Conservation (phyloP, 2,329 filamentous ascomycete species). For the Trichocomaceae sp. region DNA sequence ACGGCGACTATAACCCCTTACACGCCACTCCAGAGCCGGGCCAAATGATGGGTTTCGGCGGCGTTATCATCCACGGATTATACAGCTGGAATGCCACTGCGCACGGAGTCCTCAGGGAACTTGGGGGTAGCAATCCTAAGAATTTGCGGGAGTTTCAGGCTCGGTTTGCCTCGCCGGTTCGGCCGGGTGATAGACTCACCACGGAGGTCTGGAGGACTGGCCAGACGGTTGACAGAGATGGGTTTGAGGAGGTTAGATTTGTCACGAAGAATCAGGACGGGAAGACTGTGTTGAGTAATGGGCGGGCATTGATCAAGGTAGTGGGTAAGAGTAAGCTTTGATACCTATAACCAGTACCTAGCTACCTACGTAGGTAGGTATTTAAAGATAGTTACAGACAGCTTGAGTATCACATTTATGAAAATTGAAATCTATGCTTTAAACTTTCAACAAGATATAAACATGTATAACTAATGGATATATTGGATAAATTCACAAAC, state of each 20-base stretch:
- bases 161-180: slow-evolving; percentile 76
- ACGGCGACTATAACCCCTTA: slow-evolving; percentile 91
- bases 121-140: slow-evolving; percentile 69
- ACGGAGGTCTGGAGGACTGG: slow-evolving; percentile 78
- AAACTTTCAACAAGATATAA: background rate
- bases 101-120: slow-evolving; percentile 63
- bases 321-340: slow-evolving; percentile 42
- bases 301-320: slow-evolving; percentile 68
- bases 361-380: too few species aligned
- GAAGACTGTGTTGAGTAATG: slow-evolving; percentile 83
- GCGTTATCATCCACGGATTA: slow-evolving; percentile 80
- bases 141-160: slow-evolving; percentile 87
- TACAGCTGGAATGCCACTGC: slow-evolving; percentile 78
- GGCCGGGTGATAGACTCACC: slow-evolving; percentile 73
- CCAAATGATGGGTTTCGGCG: slow-evolving; percentile 83
- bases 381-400: too few species aligned
- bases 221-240: slow-evolving; percentile 41
- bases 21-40: slow-evolving; percentile 82
- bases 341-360: background rate
- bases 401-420: too few species aligned
- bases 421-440: too few species aligned
- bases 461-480: background rate
- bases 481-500: background rate
- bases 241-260: slow-evolving; percentile 79
- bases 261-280: slow-evolving; percentile 69